Base-by-base conservation (phyloP, 192 early-diverging fungal species). In the Haplosporangium gracile region DNA sequence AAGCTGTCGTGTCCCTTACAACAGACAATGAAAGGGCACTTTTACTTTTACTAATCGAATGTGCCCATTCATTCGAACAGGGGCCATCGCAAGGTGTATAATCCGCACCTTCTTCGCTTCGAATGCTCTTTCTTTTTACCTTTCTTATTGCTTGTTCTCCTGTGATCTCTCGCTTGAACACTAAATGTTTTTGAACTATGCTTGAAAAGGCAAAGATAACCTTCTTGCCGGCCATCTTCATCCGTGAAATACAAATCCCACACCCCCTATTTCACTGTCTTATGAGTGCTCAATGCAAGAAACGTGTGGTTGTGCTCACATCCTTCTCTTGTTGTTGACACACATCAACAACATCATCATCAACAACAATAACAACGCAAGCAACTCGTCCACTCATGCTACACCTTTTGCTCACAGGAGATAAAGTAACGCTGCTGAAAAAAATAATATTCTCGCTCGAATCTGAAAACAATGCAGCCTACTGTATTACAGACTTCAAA, bases 161-260 rank as follows among this genome's bases (percentile, higher is more conserved):
- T 65, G 26, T 65, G 26, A 32, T 65, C 24, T 65, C 26, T 53
- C 18, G 16, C 20, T 53, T 15, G 60, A 65, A 32, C 60, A 65
- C 29, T 15, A 65, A 65, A 65, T 57, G 0, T 5, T 6, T n/a
- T 51, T 29, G 49, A 74, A 74, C 73, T 39, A 38, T 39, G 73
- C 73, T 57, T 32, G 51, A 74, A 74, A 39, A 74, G 73, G 73
- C 73, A 74, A 74, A 22, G 73, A 74, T 53, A 65, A 65, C 8
- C 29, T 65, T 65, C 26, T 16, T 65, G 60, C 11, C 60, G 60
- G 60, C 60, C 60, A 32, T 32, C 60, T 65, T 29, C 13, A n/a
- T 65, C 60, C 60, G 60, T 15, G 24, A 65, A 32, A 11, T 8
- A 29, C n/a, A 7, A n/a, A 11, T 24, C 1, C 55, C n/a, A 26